phyloP scores from a whole-genome alignment of 2,329 filamentous ascomycete species.

The Aspergillus quadrilineatus region DNA sequence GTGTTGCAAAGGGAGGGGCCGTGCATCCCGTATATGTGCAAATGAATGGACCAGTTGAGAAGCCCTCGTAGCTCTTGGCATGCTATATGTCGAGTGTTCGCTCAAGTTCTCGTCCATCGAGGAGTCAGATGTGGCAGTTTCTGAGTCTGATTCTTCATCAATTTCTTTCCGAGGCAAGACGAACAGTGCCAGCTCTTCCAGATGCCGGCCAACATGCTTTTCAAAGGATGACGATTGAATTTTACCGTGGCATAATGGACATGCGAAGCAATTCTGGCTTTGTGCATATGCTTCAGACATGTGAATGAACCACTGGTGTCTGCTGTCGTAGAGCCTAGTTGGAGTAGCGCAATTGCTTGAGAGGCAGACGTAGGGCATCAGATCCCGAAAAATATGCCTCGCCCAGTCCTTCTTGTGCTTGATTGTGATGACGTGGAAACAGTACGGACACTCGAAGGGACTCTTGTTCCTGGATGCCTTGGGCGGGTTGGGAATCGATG shows the following conservation, averaged over 20 bases:
- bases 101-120: no score
- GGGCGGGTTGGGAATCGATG: conserved; percentile 16
- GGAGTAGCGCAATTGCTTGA: conserved; percentile 26
- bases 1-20: no score
- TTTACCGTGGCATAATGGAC: not conserved
- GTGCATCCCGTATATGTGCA: no score
- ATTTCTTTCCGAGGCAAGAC: conserved; percentile 4
- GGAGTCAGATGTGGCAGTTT: no score
- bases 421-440: conserved; percentile 37
- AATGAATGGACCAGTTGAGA: no score
- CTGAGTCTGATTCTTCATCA: no score
- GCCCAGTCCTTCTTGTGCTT: conserved; percentile 32
- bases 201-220: conserved; percentile 22
- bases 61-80: no score
- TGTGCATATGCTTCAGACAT: not conserved
- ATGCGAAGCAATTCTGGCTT: not conserved
- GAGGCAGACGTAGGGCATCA: conserved; percentile 43
- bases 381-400: conserved; percentile 41
- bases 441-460: conserved; percentile 44
- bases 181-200: conserved; percentile 26
- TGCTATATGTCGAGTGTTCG: no score
- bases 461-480: not conserved
- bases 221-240: not conserved
- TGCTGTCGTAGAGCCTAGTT: conserved; percentile 20
- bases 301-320: conserved; percentile 16